Evolutionary conservation across 1,284 basidiomycete genomes (phyloP), one percentile per base, ranked within the genome.

Genomic region (Ganoderma sinense): DNA sequence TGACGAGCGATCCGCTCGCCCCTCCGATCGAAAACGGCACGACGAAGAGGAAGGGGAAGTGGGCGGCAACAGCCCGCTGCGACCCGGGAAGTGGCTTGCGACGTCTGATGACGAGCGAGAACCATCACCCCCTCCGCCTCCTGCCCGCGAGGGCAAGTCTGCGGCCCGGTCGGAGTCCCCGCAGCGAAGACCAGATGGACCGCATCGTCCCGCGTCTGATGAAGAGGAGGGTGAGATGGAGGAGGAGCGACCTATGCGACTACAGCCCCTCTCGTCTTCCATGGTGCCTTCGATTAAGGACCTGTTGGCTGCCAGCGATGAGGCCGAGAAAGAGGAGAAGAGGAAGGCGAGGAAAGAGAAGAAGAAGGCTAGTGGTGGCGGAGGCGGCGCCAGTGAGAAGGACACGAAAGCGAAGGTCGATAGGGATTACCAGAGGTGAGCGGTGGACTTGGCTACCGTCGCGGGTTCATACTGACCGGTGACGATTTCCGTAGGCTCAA

Each of bases 231-330:
- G 68, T 6, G 79, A 78, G 20, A 75, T 76, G 36, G 78, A 77
- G 23, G 82, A 82, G 45, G 81, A 82, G 68, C 78, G 80, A 31
- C 78, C 79, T 7, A 80, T 83, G 71, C 90, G 91, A 20, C 87
- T 97, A 11, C 85, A 84, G 39, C 91, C 91, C 16, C 86, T 96
- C 23, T 84, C 87, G 63, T 92, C 93, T 18, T 95, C 94, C 26
- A 87, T 89, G 7, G 76, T 97, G 45, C 91, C 94, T 16, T 95
- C 94, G 16, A 92, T 97, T 78, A 88, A 89, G 60, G 92, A 94
- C 40, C 87, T 97, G 68, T 83, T 97, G 55, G 92, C 89, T 5
- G 88, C 92, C 80, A 93, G 95, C 71, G 84, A 89, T 36, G 90
- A 88, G 18, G 88, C 85, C 4, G 88, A 87, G 67, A 87, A 88